Evolutionary conservation across 257 asterid species (phyloP), one percentile per base, ranked within the genome.

Genomic region (Gentiana dahurica): DNA sequence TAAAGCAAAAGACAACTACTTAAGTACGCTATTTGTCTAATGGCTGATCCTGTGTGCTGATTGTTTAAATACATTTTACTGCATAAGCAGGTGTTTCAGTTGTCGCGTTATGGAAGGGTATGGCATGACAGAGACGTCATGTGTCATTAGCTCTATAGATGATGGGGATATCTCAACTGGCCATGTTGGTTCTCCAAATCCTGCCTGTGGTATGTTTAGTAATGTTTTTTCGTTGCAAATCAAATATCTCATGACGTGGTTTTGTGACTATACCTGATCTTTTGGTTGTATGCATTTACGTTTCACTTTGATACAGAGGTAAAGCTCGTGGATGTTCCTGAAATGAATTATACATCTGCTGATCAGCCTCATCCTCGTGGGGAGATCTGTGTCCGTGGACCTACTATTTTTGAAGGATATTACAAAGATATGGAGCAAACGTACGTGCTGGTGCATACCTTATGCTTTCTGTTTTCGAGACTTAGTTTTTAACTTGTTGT

Each of bases 91-190:
- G 78, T 87, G 98, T 72, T 91, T 87, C 68, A 95, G 98, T 71
- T 81, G 96, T 65, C 78, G 53, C 63, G 87, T 87, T 52, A 54
- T 71, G 63, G 98, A 91, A 78, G 98, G 96, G 58, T 91, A 91
- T 72, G 98, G 98, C 51, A 91, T 91, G 98, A 91, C 98, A 34
- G 98, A 91, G 70, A 71, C 92, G 58, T 87, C 98, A n/a, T 87
- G 98, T 72, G 92, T 85, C 58, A 91, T 91, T 66, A 91, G 89
- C 76, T 52, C 81, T 49, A 79, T 91, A 80, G 85, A 84, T 15
- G 94, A 81, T 38, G 78, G 75, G 51, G 96, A 91, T 75, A 59
- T 33, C 77, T 71, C 80, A 55, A 65, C 73, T 35, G 98, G 95
- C 63, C 98, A 91, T 69, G 96, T 91, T 57, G 98, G 98, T 63